Base-by-base conservation (phyloP, 2,329 filamentous ascomycete genomes). In the Colletotrichum lindemuthianum region DNA sequence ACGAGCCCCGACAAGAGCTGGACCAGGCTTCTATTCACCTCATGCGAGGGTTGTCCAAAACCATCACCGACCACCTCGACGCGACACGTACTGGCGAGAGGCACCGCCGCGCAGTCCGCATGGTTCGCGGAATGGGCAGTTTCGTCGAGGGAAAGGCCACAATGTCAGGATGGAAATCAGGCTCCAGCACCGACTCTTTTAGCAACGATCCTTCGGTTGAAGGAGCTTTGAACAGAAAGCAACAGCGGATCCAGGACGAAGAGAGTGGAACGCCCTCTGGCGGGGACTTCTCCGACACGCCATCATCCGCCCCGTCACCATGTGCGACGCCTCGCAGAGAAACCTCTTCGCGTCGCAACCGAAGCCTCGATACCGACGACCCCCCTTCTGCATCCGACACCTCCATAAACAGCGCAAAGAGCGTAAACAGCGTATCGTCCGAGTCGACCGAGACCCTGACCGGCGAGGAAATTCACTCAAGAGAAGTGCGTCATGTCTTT, bases 11-110 rank as follows among this genome's bases (percentile, higher is more conserved):
- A 0, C 68, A 68, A 0, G 67, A 69, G 9, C 54, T 79, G 36
- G 68, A 70, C 6, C 64, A 70, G 3, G 68, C 74, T 2, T 75
- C 77, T 0, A 56, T 67, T 1, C 64, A 67, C 16, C 70, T 75
- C 33, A 55, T 74, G 59, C 67, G 65, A 11, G 69, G 71, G 4
- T 63, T 75, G 11, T 71, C 72, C 4, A 43, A 49, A 6, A 72
- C 73, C 9, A 72, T 81, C 9, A 78, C 77, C 69, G 68, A 72
- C 0, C 75, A 81, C 33, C 69, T 82, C 1, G 75, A 79, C 11
- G 69, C 70, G 1, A 73, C 69, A 10, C 67, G 74, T 2, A 67
- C 71, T 2, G 69, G 69, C 11, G 66, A 70, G 8, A 60, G 69
- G 3, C 72, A 76, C 13, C 61, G 71, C 4, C 71, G 76, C 5